Evolutionary conservation across 2,329 filamentous ascomycete species (phyloP), one percentile per base, ranked within the genome.

Genomic region (Colletotrichum incanum): DNA sequence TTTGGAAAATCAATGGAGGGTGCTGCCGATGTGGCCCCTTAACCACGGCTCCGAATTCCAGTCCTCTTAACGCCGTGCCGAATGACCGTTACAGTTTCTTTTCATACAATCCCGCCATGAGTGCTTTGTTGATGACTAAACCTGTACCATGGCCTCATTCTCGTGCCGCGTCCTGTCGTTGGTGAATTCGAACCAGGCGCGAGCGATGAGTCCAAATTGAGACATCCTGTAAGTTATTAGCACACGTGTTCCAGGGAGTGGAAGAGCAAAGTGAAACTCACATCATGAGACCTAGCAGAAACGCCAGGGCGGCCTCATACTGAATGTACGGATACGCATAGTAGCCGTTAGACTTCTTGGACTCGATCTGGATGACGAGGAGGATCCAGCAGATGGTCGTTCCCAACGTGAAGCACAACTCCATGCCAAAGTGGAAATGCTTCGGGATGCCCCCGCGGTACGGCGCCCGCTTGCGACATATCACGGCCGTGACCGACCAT

Each of bases 381-480:
- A 74, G 65, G 49, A 60, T 52, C 67, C 72, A 74, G 61, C 73
- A 74, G 34, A 74, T 54, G 50, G 72, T 64, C 18, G 73, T 62
- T 61, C 72, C 73, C 20, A 74, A 61, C 16, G 68, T 55, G 61
- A 74, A 72, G 60, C 70, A 71, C 65, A 74, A 58, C 59, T 74
- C 73, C 60, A 74, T 67, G 72, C 73, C 73, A 45, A 74, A 74
- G 16, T 74, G 72, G 20, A 74, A 55, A 12, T 74, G 72, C 23
- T 74, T 72, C 31, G 72, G 68, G 28, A 74, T 65, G 39, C 67
- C 72, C n/a, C 60, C 61, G 8, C 68, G 60, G 16, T 55, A 52
- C 23, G 43, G 45, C 6, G 39, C 47, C 16, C 64, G 50, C 47
- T 73, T 66, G 45, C 69, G 65, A 37, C 69, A 74, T 12, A 74